Base-by-base conservation (phyloP, 2,329 filamentous ascomycete genomes). In the Colletotrichum sp. region DNA sequence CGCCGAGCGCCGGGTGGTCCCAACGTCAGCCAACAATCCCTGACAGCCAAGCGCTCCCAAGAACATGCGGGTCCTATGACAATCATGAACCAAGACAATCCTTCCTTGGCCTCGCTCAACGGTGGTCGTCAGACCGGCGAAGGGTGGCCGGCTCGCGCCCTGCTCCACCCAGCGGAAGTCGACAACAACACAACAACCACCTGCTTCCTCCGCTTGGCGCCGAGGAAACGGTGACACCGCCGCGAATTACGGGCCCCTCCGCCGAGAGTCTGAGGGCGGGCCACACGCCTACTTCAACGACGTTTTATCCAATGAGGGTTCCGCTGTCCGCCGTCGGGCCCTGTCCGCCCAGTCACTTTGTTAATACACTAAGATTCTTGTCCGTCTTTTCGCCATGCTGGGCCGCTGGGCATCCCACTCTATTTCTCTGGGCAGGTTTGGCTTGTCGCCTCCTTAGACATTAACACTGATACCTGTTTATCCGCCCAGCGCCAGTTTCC, bases 141-240 rank as follows among this genome's bases (percentile, higher is more conserved):
- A n/a, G 6, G 10, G n/a, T 64, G 36, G 21, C 65, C 30, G 65
- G 36, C 28, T 69, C 16, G 43, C 55, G 24, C 57, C n/a, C 18
- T 10, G 26, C 43, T 18, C 68, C 68, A 66, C 48, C 36, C 7
- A 9, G 71, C 71, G 71, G 71, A 73, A 32, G 55, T 34, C 36
- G 12, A 34, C 7, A 65, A 61, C 34, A 43, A 65, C 34, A 43
- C 18, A 14, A 39, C 10, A 32, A 52, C 26, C 32, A 36, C 26
- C n/a, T 36, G 34, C 16, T 57, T 18, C 66, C 71, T 73, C 65
- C 48, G 48, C 72, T 74, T 74, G 72, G 72, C 72, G 72, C 72
- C 72, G 72, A 74, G 72, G 36, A 43, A 24, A 70, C 55, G 61
- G 30, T 68, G 55, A 72, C 55, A 68, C 39, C 63, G 55, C 52